Evolutionary conservation across 2,329 filamentous ascomycete genomes (phyloP), one percentile per base, ranked within the genome.

Genomic region (Ophiostoma quercus): DNA sequence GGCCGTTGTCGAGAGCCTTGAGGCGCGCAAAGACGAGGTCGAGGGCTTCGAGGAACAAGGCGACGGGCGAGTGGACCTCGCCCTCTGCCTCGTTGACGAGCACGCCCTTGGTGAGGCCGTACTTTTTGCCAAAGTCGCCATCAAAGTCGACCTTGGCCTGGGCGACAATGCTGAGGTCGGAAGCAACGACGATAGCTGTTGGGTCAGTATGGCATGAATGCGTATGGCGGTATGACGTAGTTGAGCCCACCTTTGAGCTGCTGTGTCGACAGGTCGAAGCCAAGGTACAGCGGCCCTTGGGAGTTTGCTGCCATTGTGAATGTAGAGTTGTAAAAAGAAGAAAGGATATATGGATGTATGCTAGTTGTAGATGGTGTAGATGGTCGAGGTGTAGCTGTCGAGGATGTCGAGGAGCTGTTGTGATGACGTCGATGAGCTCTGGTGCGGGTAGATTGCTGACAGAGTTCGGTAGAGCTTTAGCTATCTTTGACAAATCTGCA

Each of bases 81-180:
- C 91, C 89, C 76, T 95, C 92, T 68, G 84, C 84, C 60, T 91
- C 88, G 79, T 96, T 94, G 73, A 89, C 89, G 74, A 91, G 86
- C 29, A 98, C 94, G 74, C 95, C 95, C 80, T 98, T 98, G 73
- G 86, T 86, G 78, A 97, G 88, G 76, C 87, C 86, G 85, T 97
- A 93, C 76, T 89, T 87, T 71, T 80, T 77, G 71, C 80, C 83
- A 68, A 92, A 88, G 80, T 98, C 94, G 74, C 86, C 90, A 79
- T 98, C 95, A 76, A 99, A 98, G 80, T 97, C 94, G 78, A 96
- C 94, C 78, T 96, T 97, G 76, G 92, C 92, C 79, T 96, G 87
- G 74, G 92, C 87, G 19, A 91, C 83, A 67, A 95, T 90, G 75
- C 90, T 90, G 73, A 98, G 88, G 74, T 92, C 86, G 3, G 93